Conservation (phyloP, 2,329 filamentous ascomycete species). For the Aureobasidium sp. region DNA sequence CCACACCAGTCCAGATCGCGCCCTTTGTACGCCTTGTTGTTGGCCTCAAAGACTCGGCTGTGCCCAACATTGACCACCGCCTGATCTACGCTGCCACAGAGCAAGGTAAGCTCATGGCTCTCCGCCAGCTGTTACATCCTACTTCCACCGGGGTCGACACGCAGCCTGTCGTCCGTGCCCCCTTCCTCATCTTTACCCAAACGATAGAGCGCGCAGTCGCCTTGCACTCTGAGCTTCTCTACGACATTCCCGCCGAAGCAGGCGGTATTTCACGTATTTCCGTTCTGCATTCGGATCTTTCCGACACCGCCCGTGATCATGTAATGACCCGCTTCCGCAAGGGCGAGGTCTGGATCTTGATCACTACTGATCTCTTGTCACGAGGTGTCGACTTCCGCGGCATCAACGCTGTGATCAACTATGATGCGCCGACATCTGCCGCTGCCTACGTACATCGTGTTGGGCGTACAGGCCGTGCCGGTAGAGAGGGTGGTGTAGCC, state of each 20-base stretch:
- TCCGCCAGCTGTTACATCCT: conserved; percentile 82
- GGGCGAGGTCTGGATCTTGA: conserved; percentile 91
- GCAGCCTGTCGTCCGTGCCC: conserved; percentile 57
- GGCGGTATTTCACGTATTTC: conserved; percentile 79
- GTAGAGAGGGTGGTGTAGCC: conserved; percentile 76
- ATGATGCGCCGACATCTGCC: conserved; percentile 87
- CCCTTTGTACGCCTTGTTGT: conserved; percentile 77
- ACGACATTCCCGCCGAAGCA: conserved; percentile 84
- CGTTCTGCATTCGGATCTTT: conserved; percentile 79
- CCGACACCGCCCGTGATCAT: conserved; percentile 62
- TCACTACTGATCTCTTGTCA: conserved; percentile 88
- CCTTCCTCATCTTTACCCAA: conserved; percentile 93
- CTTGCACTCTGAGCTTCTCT: conserved; percentile 80
- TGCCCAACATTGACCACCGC: conserved; percentile 84
- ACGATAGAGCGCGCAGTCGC: conserved; percentile 86
- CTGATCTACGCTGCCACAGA: conserved; percentile 89
- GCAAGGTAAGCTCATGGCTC: conserved; percentile 81
- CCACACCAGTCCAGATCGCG: conserved; percentile 11
- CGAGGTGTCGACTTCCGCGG: conserved; percentile 92
- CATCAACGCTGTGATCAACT: conserved; percentile 94
- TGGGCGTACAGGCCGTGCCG: conserved; percentile 81
- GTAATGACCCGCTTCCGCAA: conserved; percentile 87
- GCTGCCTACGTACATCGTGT: conserved; percentile 90
- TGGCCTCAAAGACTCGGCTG: conserved; percentile 91
- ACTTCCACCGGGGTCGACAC: conserved; percentile 50